Evolutionary conservation across 164 flowering plant genomes (phyloP), one percentile per base, ranked within the genome.

Genomic region (Liriodendron chinense): DNA sequence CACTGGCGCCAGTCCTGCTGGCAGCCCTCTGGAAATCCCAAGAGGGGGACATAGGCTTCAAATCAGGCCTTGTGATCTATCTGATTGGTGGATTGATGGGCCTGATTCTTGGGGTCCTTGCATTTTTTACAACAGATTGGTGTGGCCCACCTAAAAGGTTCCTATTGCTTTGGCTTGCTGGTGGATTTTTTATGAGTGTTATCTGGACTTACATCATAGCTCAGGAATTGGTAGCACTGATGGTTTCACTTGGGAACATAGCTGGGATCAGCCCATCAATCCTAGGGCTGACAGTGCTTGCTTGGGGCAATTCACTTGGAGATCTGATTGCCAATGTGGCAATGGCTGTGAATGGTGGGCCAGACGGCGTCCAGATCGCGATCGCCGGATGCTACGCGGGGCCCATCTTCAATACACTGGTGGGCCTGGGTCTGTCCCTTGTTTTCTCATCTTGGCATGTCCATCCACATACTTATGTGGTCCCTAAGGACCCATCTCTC

Each of bases 261-360:
- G 28, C 79, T 20, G 83, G 84, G 9, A 80, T 87, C 59, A 85
- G 80, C 72, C 82, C 89, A 72, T 77, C 90, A 14, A 70, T 83
- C 22, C 85, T 87, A 9, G 89, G 84, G 9, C 34, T 87, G 34
- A 87, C 90, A 18, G 80, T 87, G 20, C 80, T 87, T 24, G 90
- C 90, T 25, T 87, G 90, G 90, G 90, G 90, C 2, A 87, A 87
- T 75, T 87, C 90, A 10, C 47, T 86, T 71, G 87, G 89, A 14
- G 90, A 87, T 63, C 56, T 87, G 64, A 80, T 86, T 34, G 77
- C 90, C 3, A 86, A 87, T 80, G 82, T 85, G 3, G 78, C 89
- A 20, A 61, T 87, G 74, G 83, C 87, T 21, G 47, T 81, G 81
- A 83, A 83, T 48, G 83, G 85, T 21, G 83, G 85, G 2, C 48